A percentile compares a stretch with the other conserved stretches of the same genome.
Conservation (phyloP, 306 rosid genomes). For the Astragalus membranaceus region DNA sequence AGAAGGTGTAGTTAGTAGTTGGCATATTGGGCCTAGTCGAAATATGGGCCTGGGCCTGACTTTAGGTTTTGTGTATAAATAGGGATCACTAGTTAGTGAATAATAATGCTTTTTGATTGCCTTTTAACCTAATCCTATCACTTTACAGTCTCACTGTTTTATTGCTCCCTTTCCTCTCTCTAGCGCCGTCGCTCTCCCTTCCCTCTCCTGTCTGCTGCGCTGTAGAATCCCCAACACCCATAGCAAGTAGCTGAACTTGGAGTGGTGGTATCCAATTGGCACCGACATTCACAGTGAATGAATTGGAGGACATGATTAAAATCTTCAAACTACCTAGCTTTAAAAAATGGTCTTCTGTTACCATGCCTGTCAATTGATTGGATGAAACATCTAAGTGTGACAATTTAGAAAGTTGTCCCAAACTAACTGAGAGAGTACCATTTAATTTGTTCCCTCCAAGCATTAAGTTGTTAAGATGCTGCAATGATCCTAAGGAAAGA, state of each 20-base stretch:
- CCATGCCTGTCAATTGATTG: conserved; percentile 33
- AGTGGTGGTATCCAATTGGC: conserved; percentile 41
- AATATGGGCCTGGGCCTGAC: too few relatives aligned
- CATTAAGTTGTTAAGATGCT: not conserved
- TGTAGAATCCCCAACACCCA: too few relatives aligned
- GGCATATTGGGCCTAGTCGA: too few relatives aligned
- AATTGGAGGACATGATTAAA: conserved; percentile 23
- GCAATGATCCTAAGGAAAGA: conserved; percentile 18
- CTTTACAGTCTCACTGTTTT: too few relatives aligned
- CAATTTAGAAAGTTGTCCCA: conserved; percentile 37
- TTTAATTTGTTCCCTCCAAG: conserved; percentile 27
- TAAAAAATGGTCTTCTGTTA: conserved; percentile 34
- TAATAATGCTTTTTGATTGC: too few relatives aligned
- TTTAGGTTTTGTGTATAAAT: too few relatives aligned
- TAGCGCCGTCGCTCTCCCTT: too few relatives aligned
- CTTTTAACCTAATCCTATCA: too few relatives aligned
- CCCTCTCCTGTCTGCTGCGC: too few relatives aligned
- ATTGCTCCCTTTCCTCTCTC: too few relatives aligned
- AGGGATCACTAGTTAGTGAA: too few relatives aligned
- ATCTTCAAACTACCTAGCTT: not conserved
- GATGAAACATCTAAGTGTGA: conserved; percentile 24
- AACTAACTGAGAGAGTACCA: conserved; percentile 37
- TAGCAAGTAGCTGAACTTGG: not conserved
- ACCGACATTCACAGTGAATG: conserved; percentile 25
- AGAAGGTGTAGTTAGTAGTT: too few relatives aligned